Evolutionary conservation across 768 basidiomycete genomes (phyloP), one percentile per base, ranked within the genome.

Genomic region (Xanthoconium stramineum): DNA sequence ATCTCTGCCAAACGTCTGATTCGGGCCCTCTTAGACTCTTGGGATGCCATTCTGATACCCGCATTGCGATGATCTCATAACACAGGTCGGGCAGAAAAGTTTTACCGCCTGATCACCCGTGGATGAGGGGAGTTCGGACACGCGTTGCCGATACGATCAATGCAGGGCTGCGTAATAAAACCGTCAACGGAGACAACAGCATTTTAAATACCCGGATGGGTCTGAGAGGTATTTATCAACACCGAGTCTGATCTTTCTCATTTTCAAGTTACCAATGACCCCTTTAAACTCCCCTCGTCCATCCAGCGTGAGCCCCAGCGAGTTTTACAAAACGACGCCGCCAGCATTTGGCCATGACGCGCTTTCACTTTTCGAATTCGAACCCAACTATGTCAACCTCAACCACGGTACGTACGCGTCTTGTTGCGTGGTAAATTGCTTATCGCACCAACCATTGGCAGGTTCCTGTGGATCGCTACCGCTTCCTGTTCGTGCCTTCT

Each of bases 381-480:
- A 83, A 39, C 74, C 83, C 6, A 74, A 76, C 39, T 88, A 86
- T 56, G 65, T 84, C 47, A 85, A 88, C 61, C 70, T 89, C 46
- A 88, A 89, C 64, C 75, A 83, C 50, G 87, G 88, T 85, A 48
- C 32, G 74, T 40, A 24, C 4, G 24, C 24, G 24, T 24, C 24
- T 24, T 24, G 24, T 35, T 20, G 1, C 33, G 28, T 8, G 37
- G 13, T 12, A n/a, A 11, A 13, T 24, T 24, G 24, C 24, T 24
- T 24, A 24, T 42, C n/a, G 24, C 24, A 24, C 24, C 24, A 24
- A 24, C 24, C 24, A 13, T 51, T 37, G 19, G n/a, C 53, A 86
- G 85, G 85, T 14, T 81, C 85, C 0, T 86, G 78, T 61, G 85
- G 85, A 4, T 78, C 81, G 1, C 67, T 82, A 2, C 82, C 85